A percentile compares a stretch with the other conserved stretches of the same genome.
Evolutionary conservation across 2,329 filamentous ascomycete species (phyloP).

Genomic region (Colletotrichum noveboracense): DNA sequence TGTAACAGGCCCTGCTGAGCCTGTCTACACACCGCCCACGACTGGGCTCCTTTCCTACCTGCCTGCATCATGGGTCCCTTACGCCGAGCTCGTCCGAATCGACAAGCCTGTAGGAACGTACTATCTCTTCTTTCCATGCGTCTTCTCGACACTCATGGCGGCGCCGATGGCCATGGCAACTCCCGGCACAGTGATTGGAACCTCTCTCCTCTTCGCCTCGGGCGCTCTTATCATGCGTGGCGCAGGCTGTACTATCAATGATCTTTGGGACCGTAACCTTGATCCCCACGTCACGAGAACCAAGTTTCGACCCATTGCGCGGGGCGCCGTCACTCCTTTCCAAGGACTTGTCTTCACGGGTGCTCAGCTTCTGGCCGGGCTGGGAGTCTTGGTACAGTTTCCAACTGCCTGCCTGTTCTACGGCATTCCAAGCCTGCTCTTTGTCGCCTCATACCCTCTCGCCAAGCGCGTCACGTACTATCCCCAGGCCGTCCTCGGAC

Average conservation of each 20-base stretch:
- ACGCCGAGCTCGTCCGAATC: conserved; percentile 80
- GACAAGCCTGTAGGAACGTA: conserved; percentile 84
- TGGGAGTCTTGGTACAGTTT: conserved; percentile 78
- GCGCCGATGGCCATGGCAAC: conserved; percentile 70
- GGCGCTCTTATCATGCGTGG: conserved; percentile 87
- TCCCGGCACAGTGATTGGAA: conserved; percentile 67
- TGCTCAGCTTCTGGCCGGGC: conserved; percentile 73
- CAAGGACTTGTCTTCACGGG: conserved; percentile 78
- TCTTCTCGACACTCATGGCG: conserved; percentile 84
- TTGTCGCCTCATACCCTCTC: conserved; percentile 80
- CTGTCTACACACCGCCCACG: conserved; percentile 70
- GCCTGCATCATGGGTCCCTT: conserved; percentile 75
- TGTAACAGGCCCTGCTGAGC: conserved; percentile 21
- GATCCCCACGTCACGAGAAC: conserved; percentile 82
- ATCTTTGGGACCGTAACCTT: conserved; percentile 87
- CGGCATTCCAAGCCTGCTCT: conserved; percentile 73
- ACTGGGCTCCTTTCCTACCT: conserved; percentile 74
- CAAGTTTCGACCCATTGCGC: conserved; percentile 78
- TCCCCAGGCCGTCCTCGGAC: conserved; percentile 80
- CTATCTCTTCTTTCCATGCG: conserved; percentile 85
- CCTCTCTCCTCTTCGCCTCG: conserved; percentile 72
- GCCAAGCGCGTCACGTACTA: conserved; percentile 89
- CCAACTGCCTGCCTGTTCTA: conserved; percentile 77
- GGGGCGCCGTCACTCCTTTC: conserved; percentile 75
- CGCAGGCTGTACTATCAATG: conserved; percentile 88